These are phyloP conservation scores for Fraxinus anomala DNA, from an alignment of 257 asterid species.

Conservation along the genomic window DNA sequence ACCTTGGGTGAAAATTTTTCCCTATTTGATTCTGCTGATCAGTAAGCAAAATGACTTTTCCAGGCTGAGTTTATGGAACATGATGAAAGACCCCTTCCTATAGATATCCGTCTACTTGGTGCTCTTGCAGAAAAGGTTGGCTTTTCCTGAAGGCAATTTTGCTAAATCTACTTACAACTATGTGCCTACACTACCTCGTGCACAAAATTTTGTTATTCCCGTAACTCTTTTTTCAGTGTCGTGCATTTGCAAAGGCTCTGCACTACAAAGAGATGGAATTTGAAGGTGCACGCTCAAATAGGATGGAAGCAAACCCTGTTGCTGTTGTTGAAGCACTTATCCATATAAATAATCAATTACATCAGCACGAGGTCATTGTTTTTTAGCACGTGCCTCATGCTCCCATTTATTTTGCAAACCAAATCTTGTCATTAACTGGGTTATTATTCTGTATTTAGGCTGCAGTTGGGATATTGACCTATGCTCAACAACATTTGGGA, in stretches of 20 bases:
- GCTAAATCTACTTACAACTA: slow-evolving; percentile 8
- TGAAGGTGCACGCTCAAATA: slow-evolving; percentile 84
- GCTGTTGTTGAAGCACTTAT: slow-evolving; percentile 97
- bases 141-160: slow-evolving; percentile 23
- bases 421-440: slow-evolving; percentile 24
- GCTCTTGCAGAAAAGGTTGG: slow-evolving; percentile 97
- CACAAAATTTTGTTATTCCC: slow-evolving; percentile 11
- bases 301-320: slow-evolving; percentile 92
- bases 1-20: slow-evolving; percentile 16
- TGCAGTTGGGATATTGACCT: slow-evolving; percentile 94
- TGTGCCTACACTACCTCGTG: neutral
- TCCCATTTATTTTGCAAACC: slow-evolving; percentile 18
- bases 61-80: slow-evolving; percentile 99
- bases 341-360: slow-evolving; percentile 94
- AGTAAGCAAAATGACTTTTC: slow-evolving; percentile 30
- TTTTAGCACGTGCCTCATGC: slow-evolving; percentile 20
- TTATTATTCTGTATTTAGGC: slow-evolving; percentile 57
- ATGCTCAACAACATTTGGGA: slow-evolving; percentile 91
- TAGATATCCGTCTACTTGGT: slow-evolving; percentile 94
- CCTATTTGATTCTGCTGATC: slow-evolving; percentile 26
- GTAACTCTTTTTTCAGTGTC: slow-evolving; percentile 63
- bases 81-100: slow-evolving; percentile 95
- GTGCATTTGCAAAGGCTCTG: slow-evolving; percentile 98
- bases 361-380: slow-evolving; percentile 85
- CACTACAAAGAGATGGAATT: slow-evolving; percentile 99